These are phyloP conservation scores for Rhodotorula sphaerocarpa DNA, from an alignment of 768 basidiomycete genomes.

Conservation along the genomic window DNA sequence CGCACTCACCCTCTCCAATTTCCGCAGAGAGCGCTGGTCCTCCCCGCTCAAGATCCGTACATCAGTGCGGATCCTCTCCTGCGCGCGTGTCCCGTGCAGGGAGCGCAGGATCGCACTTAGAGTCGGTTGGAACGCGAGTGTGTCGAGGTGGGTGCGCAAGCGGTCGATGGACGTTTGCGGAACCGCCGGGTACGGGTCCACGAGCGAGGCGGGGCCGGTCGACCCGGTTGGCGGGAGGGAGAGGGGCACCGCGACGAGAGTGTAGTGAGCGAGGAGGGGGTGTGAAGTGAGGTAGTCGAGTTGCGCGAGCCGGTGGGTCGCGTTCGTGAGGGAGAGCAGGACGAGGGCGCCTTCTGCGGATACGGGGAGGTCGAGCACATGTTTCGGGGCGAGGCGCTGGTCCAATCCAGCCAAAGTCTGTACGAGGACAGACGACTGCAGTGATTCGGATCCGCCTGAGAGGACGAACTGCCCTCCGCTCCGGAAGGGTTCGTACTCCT, in stretches of 20 bases:
- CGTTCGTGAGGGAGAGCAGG: neutral
- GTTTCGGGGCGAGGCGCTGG: too few species aligned
- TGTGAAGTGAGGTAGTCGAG: conserved; percentile 10
- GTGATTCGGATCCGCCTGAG: too few species aligned
- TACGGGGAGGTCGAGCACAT: too few species aligned
- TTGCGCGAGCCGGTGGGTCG: neutral
- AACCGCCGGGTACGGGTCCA: conserved; percentile 3
- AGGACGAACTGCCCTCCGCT: too few species aligned
- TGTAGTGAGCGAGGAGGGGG: neutral
- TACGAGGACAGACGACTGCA: too few species aligned
- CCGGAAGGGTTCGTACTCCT: too few species aligned
- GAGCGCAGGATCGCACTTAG: conserved; percentile 5
- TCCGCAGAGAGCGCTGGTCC: conserved; percentile 7
- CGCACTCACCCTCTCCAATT: conserved; percentile 8
- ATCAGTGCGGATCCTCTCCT: conserved; percentile 4
- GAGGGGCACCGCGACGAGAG: conserved; percentile 12
- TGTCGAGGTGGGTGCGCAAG: conserved; percentile 10
- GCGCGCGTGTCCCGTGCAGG: neutral
- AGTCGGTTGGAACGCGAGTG: conserved; percentile 12
- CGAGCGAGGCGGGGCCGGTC: too few species aligned
- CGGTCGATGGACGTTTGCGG: conserved; percentile 3
- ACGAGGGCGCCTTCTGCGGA: conserved; percentile 6
- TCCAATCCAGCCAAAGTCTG: too few species aligned
- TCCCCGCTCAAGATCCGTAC: conserved; percentile 25
- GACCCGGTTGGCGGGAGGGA: too few species aligned